Evolutionary conservation across 345 rosid genomes (phyloP), one percentile per base, ranked within the genome.

Genomic region (Hibiscus tridactylites): DNA sequence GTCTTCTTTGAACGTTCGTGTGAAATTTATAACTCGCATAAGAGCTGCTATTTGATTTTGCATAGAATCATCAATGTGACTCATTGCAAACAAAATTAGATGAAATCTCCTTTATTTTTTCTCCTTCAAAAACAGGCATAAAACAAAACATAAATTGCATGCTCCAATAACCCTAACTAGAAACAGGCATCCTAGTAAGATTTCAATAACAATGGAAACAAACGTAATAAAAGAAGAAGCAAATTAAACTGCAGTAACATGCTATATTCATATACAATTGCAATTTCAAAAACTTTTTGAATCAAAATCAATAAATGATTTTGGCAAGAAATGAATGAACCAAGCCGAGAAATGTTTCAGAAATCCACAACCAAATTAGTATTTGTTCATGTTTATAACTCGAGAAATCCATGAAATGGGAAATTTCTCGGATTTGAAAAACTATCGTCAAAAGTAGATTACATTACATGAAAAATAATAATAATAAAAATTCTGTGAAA

Each of bases 41-140:
- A 91, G 83, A 8, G 85, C 85, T 52, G 84, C 77, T 11, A 82
- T 76, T 77, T 84, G 82, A 44, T 76, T 82, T 74, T 54, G 77
- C 61, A 80, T 71, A 9, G 80, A 71, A 63, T 82, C 81, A 19
- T 82, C 85, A 70, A 75, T 52, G 75, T 74, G 73, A 70, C 24
- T 37, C 68, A 61, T 61, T 65, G 31, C 17, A 13, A 10, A 9
- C 4, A 58, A 65, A 21, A 10, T 21, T 12, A 11, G 26, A 62
- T n/a, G n/a, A 35, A n/a, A 61, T 64, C 50, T 64, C 19, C 24
- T 16, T 9, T 16, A 61, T 16, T 42, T 11, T 17, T 64, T 19
- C 68, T 64, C 52, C 68, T 64, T 39, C 52, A 64, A 19, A 62
- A 64, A 21, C n/a, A 17, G n/a, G 50, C 50, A 37, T 39, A 63